These are phyloP conservation scores for Sporothrix pallida DNA, from an alignment of 2,329 filamentous ascomycete genomes.

Conservation along the genomic window DNA sequence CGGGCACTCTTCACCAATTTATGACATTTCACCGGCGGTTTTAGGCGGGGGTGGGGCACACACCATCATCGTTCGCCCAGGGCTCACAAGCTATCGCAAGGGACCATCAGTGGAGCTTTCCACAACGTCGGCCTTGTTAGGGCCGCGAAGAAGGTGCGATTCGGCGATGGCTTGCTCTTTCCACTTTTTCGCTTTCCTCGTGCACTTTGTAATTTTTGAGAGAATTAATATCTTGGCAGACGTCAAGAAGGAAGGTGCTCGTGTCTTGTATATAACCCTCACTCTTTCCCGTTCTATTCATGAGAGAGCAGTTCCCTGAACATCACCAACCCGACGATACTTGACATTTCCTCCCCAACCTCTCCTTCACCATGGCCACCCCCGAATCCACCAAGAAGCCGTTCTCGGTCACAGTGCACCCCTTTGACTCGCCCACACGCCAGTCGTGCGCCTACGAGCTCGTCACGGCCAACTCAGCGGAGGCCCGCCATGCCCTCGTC, in stretches of 20 bases:
- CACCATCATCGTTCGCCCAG: neutral
- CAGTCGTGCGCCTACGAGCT: conserved; percentile 41
- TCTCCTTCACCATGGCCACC: neutral
- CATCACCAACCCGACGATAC: neutral
- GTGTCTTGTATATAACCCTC: neutral
- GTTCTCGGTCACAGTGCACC: conserved; percentile 41
- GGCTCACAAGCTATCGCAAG: conserved; percentile 2
- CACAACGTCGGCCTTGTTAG: neutral
- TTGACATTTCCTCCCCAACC: neutral
- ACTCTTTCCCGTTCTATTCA: neutral
- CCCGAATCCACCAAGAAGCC: conserved; percentile 18
- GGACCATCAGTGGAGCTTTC: conserved; percentile 4
- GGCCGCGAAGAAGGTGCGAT: neutral
- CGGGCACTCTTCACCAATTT: neutral
- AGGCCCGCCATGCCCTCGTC: conserved; percentile 61
- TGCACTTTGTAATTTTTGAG: too few relatives aligned
- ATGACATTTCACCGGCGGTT: neutral
- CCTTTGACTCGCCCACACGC: conserved; percentile 40
- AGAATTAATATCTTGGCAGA: neutral
- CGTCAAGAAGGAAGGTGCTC: neutral
- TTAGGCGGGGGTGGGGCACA: conserved; percentile 26
- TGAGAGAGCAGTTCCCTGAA: too few relatives aligned
- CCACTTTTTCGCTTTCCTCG: neutral
- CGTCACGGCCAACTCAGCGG: conserved; percentile 34
- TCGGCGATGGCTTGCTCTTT: neutral